Base-by-base conservation (phyloP, 768 basidiomycete genomes). In the Tulasnella sp. region DNA sequence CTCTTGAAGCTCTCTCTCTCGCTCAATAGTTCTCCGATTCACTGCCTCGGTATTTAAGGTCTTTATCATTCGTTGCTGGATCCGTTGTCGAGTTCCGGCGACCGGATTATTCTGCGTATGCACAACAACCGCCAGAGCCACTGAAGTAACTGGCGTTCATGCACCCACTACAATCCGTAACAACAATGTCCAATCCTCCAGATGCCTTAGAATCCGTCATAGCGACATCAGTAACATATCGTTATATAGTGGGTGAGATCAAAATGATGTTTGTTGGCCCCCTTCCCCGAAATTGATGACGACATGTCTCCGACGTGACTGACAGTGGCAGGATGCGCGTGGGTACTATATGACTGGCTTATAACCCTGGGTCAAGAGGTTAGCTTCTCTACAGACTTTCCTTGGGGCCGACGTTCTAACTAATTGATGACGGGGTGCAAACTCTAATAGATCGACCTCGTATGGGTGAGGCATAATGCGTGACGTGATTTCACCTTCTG, bases 21-120 rank as follows among this genome's bases (percentile, higher is more conserved):
- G n/a, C n/a, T n/a, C n/a, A n/a, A n/a, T n/a, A n/a, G n/a, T n/a
- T n/a, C n/a, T n/a, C n/a, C n/a, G n/a, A n/a, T n/a, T n/a, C n/a
- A n/a, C n/a, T n/a, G n/a, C n/a, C n/a, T n/a, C n/a, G n/a, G n/a
- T n/a, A n/a, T n/a, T n/a, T n/a, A n/a, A n/a, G n/a, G n/a, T n/a
- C n/a, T n/a, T n/a, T n/a, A n/a, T n/a, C n/a, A n/a, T n/a, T n/a
- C n/a, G n/a, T n/a, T n/a, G n/a, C n/a, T 42, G 83, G 82, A 54
- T 81, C 82, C 39, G n/a, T n/a, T n/a, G n/a, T 67, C 81, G 37
- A 77, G 72, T 12, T 76, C 77, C 80, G n/a, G 75, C 81, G 79
- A 58, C 80, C 40, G 17, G 40, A 40, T 40, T 40, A 9, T 9
- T 40, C 40, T 40, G 40, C 17, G 40, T 9, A 40, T 40, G 40